Base-by-base conservation (phyloP, 116 monocot species). In the Cymodocea nodosa region DNA sequence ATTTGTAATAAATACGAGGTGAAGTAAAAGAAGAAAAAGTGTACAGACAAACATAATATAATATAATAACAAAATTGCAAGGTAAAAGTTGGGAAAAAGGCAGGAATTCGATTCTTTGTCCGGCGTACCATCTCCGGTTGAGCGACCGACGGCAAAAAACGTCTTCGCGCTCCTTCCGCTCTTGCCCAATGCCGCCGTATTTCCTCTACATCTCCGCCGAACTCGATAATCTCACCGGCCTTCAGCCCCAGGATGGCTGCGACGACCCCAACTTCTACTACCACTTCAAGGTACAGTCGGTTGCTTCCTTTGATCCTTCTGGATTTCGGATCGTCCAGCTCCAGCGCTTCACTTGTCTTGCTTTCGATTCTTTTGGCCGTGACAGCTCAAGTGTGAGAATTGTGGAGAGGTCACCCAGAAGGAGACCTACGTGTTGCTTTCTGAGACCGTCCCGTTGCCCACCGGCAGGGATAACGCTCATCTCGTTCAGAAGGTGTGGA, bases 301-400 rank as follows among this genome's bases (percentile, higher is more conserved):
- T 44, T 12, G 44, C 1, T 44, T 44, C 30, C 1, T 30, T 30
- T 30, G 30, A 30, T 30, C 30, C 44, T 44, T 44, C 44, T 44
- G 44, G 44, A 12, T 44, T 44, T 44, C 44, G 1, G 44, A 44
- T 44, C 44, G 6, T 44, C 44, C 44, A 44, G 44, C 1, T 44
- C 6, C 12, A 6, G 1, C 44, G 2, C 35, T 50, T 63, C 48
- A 56, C 25, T 6, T 55, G 52, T 25, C 15, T 53, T 24, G 14
- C 20, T 58, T 23, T 4, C 12, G 12, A 13, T 51, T n/a, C 23
- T 11, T 36, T 25, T 53, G 7, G 44, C 44, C 8, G 44, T 44
- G 44, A 35, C 73, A 94, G 94, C 72, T 94, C 55, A 84, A 78
- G 56, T 94, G 90, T 56, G 94, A 90, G 87, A 85, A 82, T 61